Base-by-base conservation (phyloP, 352 stramenopile genomes). In the Globisporangium megalacanthum region DNA sequence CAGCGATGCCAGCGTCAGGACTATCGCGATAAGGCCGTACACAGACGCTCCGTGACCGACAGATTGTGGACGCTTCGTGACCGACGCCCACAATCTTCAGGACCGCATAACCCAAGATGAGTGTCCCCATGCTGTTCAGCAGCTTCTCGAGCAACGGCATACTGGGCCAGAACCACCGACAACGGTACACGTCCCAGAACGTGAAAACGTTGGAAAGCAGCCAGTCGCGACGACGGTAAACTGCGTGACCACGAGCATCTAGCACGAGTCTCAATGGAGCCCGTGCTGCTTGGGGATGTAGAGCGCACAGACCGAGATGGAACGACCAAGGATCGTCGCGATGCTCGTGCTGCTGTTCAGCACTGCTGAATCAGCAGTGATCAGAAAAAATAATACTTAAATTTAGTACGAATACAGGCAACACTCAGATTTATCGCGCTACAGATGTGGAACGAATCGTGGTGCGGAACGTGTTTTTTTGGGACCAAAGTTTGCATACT, bases 81-180 rank as follows among this genome's bases (percentile, higher is more conserved):
- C 77, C 77, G 39, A 56, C 19, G 15, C 80, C 77, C 17, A 69
- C 66, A 7, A 88, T 60, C 52, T 88, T 74, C 7, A 86, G 74
- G 19, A 82, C 72, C 3, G 78, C 72, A 49, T 79, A 86, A 14
- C 58, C 81, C 31, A 68, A 60, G 4, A 86, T 70, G 51, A 86
- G 83, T 58, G 81, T 81, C 19, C 73, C 68, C 39, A 84, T 61
- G 22, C 74, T 72, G 44, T 75, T 66, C 5, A 74, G 77, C 1
- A 86, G 45, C 22, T 84, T 72, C 29, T 70, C 74, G 6, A 83
- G 69, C 1, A 86, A 54, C 0, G 73, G 73, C 4, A 82, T 67
- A 45, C 76, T 73, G 4, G 79, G 67, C 73, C 70, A 86, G 59
- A 86, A 84, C 76, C 76, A 86, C 54, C 82, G 73, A 60, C 75